Evolutionary conservation across 306 rosid species (phyloP).

Genomic region (Ammopiptanthus mongolicus): DNA sequence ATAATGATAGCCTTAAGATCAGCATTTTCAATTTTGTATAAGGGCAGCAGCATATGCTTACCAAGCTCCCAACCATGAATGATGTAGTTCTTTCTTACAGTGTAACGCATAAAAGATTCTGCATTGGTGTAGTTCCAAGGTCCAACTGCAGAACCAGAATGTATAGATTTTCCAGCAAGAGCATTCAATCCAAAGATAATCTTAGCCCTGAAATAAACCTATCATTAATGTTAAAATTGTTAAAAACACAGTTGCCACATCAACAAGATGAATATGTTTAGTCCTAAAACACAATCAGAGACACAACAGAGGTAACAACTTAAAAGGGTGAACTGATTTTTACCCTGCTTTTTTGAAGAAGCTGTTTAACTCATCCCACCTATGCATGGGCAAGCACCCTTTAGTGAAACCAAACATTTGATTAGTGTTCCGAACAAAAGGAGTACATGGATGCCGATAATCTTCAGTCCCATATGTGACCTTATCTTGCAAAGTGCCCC

Average conservation of each 20-base stretch:
- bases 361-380: constrained; percentile 90
- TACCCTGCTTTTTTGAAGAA: constrained; percentile 85
- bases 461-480: constrained; percentile 65
- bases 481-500: constrained; percentile 88
- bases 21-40: not conserved
- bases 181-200: constrained; percentile 84
- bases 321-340: constrained; percentile 1
- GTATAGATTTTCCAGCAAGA: constrained; percentile 52
- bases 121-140: constrained; percentile 74
- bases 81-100: constrained; percentile 54
- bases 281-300: not conserved
- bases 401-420: constrained; percentile 62
- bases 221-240: constrained; percentile 19
- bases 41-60: constrained; percentile 32
- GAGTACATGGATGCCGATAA: constrained; percentile 42
- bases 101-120: constrained; percentile 71
- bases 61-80: constrained; percentile 97
- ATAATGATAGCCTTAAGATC: not conserved
- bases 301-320: not conserved
- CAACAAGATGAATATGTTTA: not conserved
- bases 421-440: constrained; percentile 40
- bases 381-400: constrained; percentile 75
- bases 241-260: constrained; percentile 11
- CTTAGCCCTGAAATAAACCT: constrained; percentile 63
- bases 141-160: constrained; percentile 42